These are phyloP conservation scores for Forsythia viridissima DNA, from an alignment of 257 asterid species.

Conservation along the genomic window DNA sequence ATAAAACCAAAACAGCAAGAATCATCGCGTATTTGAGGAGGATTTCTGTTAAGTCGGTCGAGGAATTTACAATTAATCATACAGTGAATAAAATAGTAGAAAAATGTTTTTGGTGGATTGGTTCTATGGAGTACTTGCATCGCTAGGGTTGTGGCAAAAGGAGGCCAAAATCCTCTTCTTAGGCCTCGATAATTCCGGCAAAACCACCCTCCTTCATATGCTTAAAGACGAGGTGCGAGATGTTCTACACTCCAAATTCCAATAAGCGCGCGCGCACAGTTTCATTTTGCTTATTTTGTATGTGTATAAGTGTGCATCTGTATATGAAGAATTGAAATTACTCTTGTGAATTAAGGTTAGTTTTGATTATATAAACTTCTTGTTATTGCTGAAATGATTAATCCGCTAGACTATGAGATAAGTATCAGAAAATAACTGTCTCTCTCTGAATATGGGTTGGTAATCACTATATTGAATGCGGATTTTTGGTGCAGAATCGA, in stretches of 20 bases:
- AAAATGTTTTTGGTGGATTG: conserved; percentile 87
- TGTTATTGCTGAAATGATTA: background rate
- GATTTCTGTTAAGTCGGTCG: background rate
- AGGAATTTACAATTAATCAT: background rate
- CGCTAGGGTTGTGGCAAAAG: conserved; percentile 93
- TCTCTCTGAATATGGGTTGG: background rate
- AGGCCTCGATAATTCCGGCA: conserved; percentile 97
- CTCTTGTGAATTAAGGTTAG: background rate
- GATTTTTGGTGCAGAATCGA: too few species aligned
- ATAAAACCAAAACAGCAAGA: background rate
- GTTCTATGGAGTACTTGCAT: conserved; percentile 90
- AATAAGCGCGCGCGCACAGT: too few species aligned
- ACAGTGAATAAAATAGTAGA: background rate
- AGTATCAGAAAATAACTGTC: background rate
- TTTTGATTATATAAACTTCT: background rate
- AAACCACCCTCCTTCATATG: conserved; percentile 95
- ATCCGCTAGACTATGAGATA: background rate
- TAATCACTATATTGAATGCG: background rate
- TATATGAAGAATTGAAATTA: background rate
- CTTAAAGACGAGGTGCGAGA: conserved; percentile 78
- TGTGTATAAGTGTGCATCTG: background rate
- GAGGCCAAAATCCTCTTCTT: conserved; percentile 92
- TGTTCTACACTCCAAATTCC: background rate
- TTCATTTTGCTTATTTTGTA: background rate
- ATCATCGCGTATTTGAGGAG: conserved; percentile 23